These are phyloP conservation scores for Tetrapisispora taiwanensis DNA, from an alignment of 805 yeast species.

Conservation along the genomic window DNA sequence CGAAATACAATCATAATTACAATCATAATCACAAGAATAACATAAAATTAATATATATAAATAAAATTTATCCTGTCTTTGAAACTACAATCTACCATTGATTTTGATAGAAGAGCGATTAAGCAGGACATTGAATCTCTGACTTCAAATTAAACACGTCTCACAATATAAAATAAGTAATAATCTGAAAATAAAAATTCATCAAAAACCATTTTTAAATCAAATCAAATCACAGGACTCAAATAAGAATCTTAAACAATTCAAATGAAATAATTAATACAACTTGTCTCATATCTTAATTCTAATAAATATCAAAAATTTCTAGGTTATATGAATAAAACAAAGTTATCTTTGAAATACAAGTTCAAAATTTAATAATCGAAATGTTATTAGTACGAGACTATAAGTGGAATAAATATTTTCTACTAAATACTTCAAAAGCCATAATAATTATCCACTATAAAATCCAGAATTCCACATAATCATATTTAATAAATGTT, in stretches of 20 bases:
- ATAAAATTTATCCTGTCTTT: slow-evolving; percentile 28
- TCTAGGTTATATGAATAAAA: neutral
- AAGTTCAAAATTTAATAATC: neutral
- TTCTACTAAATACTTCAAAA: neutral
- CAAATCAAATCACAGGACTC: neutral
- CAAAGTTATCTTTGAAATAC: neutral
- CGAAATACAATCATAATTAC: neutral
- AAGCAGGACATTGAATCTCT: slow-evolving; percentile 29
- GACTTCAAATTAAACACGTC: slow-evolving; percentile 13
- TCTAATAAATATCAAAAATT: slow-evolving; percentile 1
- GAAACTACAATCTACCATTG: slow-evolving; percentile 33
- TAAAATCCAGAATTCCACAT: neutral
- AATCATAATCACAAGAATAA: neutral
- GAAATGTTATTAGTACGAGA: neutral
- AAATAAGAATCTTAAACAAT: neutral
- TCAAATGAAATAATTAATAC: neutral
- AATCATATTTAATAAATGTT: neutral
- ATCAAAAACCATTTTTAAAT: slow-evolving; percentile 1
- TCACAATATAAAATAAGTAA: slow-evolving; percentile 2
- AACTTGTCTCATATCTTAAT: neutral
- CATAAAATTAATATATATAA: too few species aligned
- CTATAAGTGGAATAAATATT: neutral
- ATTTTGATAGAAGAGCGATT: slow-evolving; percentile 33
- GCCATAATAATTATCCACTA: neutral
- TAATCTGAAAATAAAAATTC: slow-evolving; percentile 6